These are phyloP conservation scores for Brassica juncea DNA, from an alignment of 345 rosid genomes.

Conservation along the genomic window DNA sequence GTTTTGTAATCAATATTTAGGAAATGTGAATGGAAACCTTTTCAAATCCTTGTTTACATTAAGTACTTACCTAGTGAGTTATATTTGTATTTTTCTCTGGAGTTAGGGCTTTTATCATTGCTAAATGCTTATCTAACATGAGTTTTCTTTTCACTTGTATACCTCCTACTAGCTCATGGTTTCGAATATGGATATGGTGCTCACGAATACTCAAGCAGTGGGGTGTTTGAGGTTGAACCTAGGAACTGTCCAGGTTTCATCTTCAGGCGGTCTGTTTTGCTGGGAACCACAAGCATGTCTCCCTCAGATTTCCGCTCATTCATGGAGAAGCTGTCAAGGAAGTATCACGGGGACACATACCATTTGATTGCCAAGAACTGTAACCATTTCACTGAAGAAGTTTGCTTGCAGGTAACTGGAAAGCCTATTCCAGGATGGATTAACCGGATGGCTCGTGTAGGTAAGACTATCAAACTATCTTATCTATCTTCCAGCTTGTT, in stretches of 20 bases:
- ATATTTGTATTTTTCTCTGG: background rate
- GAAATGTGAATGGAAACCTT: background rate
- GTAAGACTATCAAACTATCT: slow-evolving; percentile 49
- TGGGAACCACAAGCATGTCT: slow-evolving; percentile 76
- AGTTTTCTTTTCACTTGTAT: slow-evolving; percentile 11
- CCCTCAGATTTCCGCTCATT: slow-evolving; percentile 70
- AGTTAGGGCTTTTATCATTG: background rate
- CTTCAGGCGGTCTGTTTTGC: slow-evolving; percentile 73
- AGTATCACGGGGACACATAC: slow-evolving; percentile 83
- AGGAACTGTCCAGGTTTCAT: slow-evolving; percentile 93
- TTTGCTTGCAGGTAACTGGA: slow-evolving; percentile 70
- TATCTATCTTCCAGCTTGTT: background rate
- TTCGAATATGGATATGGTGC: slow-evolving; percentile 93
- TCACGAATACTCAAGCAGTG: slow-evolving; percentile 82
- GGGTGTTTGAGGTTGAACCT: slow-evolving; percentile 96
- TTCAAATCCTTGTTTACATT: background rate
- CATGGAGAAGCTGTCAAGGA: slow-evolving; percentile 75
- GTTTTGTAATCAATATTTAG: background rate
- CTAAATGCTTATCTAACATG: slow-evolving; percentile 6
- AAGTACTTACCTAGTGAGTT: background rate
- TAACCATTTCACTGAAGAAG: slow-evolving; percentile 92
- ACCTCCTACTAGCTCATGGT: slow-evolving; percentile 57
- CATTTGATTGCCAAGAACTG: slow-evolving; percentile 96
- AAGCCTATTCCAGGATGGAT: slow-evolving; percentile 96
- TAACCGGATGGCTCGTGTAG: slow-evolving; percentile 83